These are phyloP conservation scores for Colletotrichum lini DNA, from an alignment of 2,329 filamentous ascomycete species.

Conservation along the genomic window DNA sequence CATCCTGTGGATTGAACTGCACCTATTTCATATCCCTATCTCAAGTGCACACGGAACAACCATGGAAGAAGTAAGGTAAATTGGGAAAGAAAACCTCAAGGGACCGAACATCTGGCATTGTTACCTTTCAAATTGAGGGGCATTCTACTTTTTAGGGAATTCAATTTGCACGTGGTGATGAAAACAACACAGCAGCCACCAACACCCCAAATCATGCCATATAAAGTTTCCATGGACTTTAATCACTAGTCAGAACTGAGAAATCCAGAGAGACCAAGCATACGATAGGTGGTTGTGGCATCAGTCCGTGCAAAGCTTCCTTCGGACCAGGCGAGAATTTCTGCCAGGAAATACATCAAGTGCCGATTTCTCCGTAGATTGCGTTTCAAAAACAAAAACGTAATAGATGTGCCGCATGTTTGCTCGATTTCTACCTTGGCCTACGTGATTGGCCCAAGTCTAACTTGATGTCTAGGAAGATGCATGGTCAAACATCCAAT, in stretches of 20 bases:
- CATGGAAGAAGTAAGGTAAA: slow-evolving; percentile 9
- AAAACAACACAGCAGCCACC: background rate
- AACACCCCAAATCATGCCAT: background rate
- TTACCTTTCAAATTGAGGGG: background rate
- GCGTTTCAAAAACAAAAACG: too few relatives aligned
- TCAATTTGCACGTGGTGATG: background rate
- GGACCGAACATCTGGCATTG: background rate
- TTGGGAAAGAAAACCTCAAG: background rate
- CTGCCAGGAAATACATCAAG: too few relatives aligned
- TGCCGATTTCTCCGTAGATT: background rate
- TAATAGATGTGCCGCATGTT: background rate
- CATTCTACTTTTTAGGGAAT: slow-evolving; percentile 1
- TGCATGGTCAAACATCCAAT: background rate
- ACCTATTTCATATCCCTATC: background rate
- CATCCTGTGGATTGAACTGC: background rate
- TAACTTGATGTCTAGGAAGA: background rate
- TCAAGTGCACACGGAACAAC: background rate
- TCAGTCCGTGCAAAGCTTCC: background rate
- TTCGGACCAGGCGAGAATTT: too few relatives aligned
- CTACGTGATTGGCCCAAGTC: background rate
- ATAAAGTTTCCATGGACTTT: background rate
- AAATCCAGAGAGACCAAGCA: background rate
- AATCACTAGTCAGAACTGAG: slow-evolving; percentile 17
- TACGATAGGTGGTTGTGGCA: too few relatives aligned
- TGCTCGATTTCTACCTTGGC: slow-evolving; percentile 6